Conservation (phyloP, 78 protist genomes). For the Pelomyxa schiedti region DNA sequence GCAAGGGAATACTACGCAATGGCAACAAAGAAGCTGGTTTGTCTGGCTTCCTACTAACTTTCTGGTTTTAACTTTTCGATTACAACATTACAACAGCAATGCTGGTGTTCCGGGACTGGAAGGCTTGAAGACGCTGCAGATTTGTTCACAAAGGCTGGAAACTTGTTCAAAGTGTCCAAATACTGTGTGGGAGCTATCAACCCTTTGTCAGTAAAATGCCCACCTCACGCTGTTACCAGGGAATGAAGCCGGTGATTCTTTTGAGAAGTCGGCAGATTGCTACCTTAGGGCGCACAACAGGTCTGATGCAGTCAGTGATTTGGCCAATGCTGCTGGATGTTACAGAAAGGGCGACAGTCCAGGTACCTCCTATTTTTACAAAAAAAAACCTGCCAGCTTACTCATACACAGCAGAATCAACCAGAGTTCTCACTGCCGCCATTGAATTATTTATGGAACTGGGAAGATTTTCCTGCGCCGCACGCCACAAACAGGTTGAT, state of each 20-base stretch:
- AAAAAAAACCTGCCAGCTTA: too few relatives aligned
- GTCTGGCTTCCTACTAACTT: too few relatives aligned
- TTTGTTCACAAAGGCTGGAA: not conserved
- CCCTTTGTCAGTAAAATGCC: not conserved
- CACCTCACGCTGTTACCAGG: not conserved
- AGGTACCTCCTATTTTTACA: too few relatives aligned
- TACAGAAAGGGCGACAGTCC: not conserved
- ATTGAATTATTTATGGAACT: not conserved
- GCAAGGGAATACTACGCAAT: too few relatives aligned
- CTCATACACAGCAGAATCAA: too few relatives aligned
- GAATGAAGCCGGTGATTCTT: not conserved
- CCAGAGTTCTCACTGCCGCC: not conserved
- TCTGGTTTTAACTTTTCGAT: too few relatives aligned
- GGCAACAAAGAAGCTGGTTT: too few relatives aligned
- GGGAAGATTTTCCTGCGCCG: constrained; percentile 17
- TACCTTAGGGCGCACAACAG: not conserved
- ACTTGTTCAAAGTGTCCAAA: not conserved
- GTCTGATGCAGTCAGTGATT: constrained; percentile 17
- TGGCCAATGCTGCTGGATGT: not conserved
- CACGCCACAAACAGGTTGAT: not conserved
- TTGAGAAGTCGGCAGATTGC: not conserved
- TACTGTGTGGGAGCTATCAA: not conserved
- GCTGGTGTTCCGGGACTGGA: too few relatives aligned
- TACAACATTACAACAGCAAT: too few relatives aligned
- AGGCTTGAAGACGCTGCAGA: not conserved